Evolutionary conservation across 768 basidiomycete genomes (phyloP), one percentile per base, ranked within the genome.

Genomic region (Panaeolus papilionaceus): DNA sequence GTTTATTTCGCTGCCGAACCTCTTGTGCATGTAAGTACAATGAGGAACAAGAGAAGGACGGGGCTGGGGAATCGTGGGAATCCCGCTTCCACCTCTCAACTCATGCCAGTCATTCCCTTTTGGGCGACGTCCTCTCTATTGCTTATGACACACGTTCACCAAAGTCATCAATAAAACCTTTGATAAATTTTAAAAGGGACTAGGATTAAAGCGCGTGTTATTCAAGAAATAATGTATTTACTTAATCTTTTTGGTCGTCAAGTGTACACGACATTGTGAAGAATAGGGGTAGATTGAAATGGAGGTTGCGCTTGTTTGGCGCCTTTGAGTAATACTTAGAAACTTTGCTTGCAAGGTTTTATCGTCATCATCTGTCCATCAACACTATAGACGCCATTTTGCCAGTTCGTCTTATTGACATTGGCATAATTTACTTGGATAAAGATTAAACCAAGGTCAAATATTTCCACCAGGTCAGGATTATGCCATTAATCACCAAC

Each of bases 51-150:
- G 54, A 51, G 47, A 51, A 51, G 49, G 26, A 58, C 12, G 54
- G 33, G 54, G 54, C 14, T 58, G 54, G 54, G 54, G 54, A n/a
- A 58, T 58, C 54, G 54, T 58, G 54, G 54, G 54, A 58, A 58
- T 58, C 54, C 54, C 54, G 54, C 54, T 33, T 58, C 26, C 28
- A n/a, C 54, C 28, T 58, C 54, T 37, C 10, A 23, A 9, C 54
- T 58, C 54, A 58, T 58, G 54, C 42, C 11, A 44, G 20, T 51
- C 20, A 45, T 33, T 58, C 54, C 54, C 54, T 16, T 58, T 58
- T 58, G 54, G 54, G 54, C 54, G 54, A 58, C 14, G 54, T 58
- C 7, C 54, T 28, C 4, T 58, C 54, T n/a, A 58, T 58, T 58
- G 54, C 54, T 58, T 33, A 58, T 51, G 47, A 51, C 47, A 12